Evolutionary conservation across 306 rosid species (phyloP).

Genomic region (Biancaea sappan): DNA sequence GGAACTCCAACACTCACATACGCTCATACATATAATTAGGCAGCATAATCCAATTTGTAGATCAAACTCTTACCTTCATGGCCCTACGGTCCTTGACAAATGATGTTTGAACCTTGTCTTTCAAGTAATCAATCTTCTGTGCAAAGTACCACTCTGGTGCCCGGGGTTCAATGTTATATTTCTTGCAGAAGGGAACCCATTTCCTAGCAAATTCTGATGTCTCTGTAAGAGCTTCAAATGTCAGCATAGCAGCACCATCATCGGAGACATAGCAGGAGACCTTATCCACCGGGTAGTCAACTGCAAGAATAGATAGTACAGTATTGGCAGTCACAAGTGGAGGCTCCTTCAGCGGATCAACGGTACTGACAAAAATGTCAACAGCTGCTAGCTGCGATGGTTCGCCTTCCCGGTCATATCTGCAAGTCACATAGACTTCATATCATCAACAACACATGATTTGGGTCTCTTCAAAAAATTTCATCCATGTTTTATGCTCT

Average conservation of each 20-base stretch:
- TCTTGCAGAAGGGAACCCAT: constrained; percentile 96
- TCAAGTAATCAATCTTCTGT: constrained; percentile 92
- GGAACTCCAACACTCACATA: background rate
- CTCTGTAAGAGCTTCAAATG: constrained; percentile 95
- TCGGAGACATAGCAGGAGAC: constrained; percentile 98
- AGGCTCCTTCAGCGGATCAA: constrained; percentile 95
- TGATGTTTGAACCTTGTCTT: constrained; percentile 91
- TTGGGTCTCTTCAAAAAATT: too few relatives aligned
- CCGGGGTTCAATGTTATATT: constrained; percentile 85
- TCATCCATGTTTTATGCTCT: too few relatives aligned
- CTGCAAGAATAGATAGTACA: constrained; percentile 89
- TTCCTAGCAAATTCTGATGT: constrained; percentile 90
- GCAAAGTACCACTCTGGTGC: constrained; percentile 99
- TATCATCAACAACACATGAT: too few relatives aligned
- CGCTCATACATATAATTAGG: too few relatives aligned
- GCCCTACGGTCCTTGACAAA: constrained; percentile 98
- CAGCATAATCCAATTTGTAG: constrained; percentile 8
- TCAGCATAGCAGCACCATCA: constrained; percentile 97
- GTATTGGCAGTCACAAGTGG: constrained; percentile 98
- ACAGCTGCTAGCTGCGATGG: constrained; percentile 92
- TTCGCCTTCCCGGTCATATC: constrained; percentile 96
- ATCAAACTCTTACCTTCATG: constrained; percentile 70
- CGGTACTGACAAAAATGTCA: constrained; percentile 96
- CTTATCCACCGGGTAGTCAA: constrained; percentile 97
- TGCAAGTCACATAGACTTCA: constrained; percentile 51